Evolutionary conservation across 306 rosid species (phyloP), one percentile per base, ranked within the genome.

Genomic region (Vigna nakashimae): DNA sequence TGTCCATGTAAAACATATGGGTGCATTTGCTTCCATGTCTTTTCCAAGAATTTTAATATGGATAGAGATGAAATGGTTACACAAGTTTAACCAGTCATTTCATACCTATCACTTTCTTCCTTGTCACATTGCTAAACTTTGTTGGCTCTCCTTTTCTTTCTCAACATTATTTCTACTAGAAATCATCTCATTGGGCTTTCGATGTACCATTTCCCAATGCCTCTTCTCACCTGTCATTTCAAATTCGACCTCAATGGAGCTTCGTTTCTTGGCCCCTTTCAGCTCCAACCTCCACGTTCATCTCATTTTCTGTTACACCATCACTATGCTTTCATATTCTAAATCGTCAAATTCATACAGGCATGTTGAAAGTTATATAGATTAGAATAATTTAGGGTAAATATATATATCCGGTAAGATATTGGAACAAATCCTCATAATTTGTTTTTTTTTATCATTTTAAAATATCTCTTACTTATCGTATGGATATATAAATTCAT

Each of bases 191-290:
- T 67, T 56, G 67, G 83, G 28, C 46, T 79, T 26, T 69, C 20
- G 6, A 74, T 57, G 46, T 2, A 16, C 17, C 2, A 56, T 56
- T 82, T 36, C 59, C n/a, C 74, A 20, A 16, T 14, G 9, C 45
- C 34, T 28, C 13, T 10, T 9, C 32, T 49, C 52, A 69, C 30
- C 1, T 78, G 77, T 78, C 86, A 69, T 30, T 59, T 83, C 80
- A 78, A 65, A 46, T 59, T 83, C 64, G 68, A 77, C 75, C 45
- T 77, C 71, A 71, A 22, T 3, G 11, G 45, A 30, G 30, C 26
- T 32, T 77, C 75, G 77, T 34, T 18, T 51, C 64, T 77, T 59
- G 80, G 77, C 77, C 69, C 83, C 76, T 78, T 78, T 73, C 18
- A 78, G 34, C 36, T 73, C 0, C 38, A 20, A 40, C 38, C 65